A percentile compares a stretch with the other conserved stretches of the same genome.
Evolutionary conservation across 2,329 filamentous ascomycete genomes (phyloP).

Genomic region (Bipolaris sorokiniana): DNA sequence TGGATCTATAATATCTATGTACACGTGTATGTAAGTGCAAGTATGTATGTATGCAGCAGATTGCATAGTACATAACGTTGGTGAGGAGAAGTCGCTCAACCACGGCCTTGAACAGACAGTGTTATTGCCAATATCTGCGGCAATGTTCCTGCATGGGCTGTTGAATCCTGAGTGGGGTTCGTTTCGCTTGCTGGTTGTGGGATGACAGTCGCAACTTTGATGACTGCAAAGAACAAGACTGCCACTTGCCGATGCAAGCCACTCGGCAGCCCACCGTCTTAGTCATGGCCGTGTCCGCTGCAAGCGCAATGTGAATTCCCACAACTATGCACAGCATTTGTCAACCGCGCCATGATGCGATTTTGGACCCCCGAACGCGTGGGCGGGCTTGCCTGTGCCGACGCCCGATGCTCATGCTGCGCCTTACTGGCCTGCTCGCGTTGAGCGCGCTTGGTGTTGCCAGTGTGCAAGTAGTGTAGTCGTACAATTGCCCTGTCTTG

Average conservation of each 20-base stretch:
- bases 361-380: neutral
- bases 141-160: constrained; percentile 4
- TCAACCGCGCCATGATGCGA: neutral
- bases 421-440: neutral
- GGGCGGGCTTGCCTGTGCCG: neutral
- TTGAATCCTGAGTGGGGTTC: constrained; percentile 6
- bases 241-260: constrained; percentile 13
- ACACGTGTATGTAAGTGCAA: neutral
- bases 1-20: neutral
- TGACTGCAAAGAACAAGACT: neutral
- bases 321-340: neutral
- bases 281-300: constrained; percentile 9
- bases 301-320: neutral
- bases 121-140: constrained; percentile 1
- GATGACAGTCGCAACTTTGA: constrained; percentile 4
- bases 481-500: neutral
- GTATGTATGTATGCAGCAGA: no score
- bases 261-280: constrained; percentile 8
- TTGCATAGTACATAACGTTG: no score
- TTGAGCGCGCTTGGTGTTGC: constrained; percentile 4
- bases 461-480: neutral
- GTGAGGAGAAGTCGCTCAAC: no score
- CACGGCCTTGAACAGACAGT: neutral
- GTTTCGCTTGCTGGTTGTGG: constrained; percentile 5
- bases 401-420: neutral